phyloP scores from a whole-genome alignment of 495 filamentous ascomycete species.

The Baudoinia panamericana region DNA sequence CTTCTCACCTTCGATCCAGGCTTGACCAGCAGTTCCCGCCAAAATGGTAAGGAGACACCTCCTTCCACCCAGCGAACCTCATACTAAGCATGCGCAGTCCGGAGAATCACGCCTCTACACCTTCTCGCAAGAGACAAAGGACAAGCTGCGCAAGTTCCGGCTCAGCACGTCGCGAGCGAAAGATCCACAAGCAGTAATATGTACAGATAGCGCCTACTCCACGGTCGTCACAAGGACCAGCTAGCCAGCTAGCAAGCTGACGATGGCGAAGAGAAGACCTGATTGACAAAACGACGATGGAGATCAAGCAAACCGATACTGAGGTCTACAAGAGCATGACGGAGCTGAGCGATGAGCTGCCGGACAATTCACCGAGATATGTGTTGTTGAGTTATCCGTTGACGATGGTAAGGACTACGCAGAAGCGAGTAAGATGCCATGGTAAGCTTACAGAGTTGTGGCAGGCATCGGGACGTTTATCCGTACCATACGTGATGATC shows the following conservation, averaged over 20 bases:
- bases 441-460: not conserved
- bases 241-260: slow-evolving; percentile 15
- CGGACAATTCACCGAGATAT: slow-evolving; percentile 82
- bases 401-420: slow-evolving; percentile 49
- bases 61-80: not conserved
- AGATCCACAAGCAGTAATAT: slow-evolving; percentile 80
- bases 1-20: too few relatives aligned
- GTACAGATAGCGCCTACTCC: slow-evolving; percentile 40
- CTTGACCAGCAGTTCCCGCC: not conserved
- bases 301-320: slow-evolving; percentile 67
- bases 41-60: not conserved
- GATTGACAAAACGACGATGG: slow-evolving; percentile 76
- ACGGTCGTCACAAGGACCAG: not conserved
- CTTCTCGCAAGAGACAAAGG: slow-evolving; percentile 69
- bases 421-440: not conserved
- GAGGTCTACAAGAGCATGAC: slow-evolving; percentile 66
- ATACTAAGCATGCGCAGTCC: slow-evolving; percentile 31
- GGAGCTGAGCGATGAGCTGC: slow-evolving; percentile 73
- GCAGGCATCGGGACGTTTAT: slow-evolving; percentile 47
- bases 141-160: slow-evolving; percentile 82
- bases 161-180: slow-evolving; percentile 78
- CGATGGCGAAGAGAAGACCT: slow-evolving; percentile 42
- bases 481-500: slow-evolving; percentile 80
- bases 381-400: slow-evolving; percentile 81
- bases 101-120: slow-evolving; percentile 87